phyloP scores from a whole-genome alignment of 768 basidiomycete genomes.

The Sarcodon aspratus region DNA sequence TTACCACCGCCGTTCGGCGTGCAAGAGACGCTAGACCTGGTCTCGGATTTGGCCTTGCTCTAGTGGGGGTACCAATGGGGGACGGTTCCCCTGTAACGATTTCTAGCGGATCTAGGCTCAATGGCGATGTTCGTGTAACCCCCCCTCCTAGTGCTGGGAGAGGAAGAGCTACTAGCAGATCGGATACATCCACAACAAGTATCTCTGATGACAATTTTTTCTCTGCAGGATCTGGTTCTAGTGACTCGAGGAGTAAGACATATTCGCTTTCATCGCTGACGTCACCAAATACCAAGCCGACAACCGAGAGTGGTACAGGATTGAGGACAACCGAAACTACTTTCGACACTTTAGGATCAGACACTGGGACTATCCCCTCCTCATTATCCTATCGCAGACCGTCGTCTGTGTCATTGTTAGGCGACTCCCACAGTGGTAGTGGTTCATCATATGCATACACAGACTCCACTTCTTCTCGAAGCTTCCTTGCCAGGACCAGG shows the following conservation, averaged over 20 bases:
- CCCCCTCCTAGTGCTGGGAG: conserved; percentile 30
- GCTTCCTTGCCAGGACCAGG: conserved; percentile 41
- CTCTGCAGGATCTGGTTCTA: conserved; percentile 25
- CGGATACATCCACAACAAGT: conserved; percentile 14
- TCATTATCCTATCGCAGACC: conserved; percentile 40
- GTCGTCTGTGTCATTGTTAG: conserved; percentile 43
- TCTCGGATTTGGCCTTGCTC: conserved; percentile 31
- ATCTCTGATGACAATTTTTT: conserved; percentile 37
- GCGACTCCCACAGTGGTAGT: conserved; percentile 33
- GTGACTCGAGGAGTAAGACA: conserved; percentile 16
- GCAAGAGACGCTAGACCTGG: conserved; percentile 31
- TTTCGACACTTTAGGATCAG: conserved; percentile 27
- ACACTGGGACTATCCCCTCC: conserved; percentile 36
- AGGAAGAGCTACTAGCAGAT: conserved; percentile 13
- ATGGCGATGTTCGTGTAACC: conserved; percentile 30
- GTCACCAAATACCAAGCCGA: conserved; percentile 13
- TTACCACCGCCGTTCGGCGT: conserved; percentile 30
- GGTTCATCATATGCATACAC: conserved; percentile 13
- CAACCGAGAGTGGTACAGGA: conserved; percentile 18
- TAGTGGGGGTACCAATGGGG: conserved; percentile 27
- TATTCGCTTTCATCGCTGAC: conserved; percentile 25
- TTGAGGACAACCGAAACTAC: conserved; percentile 27
- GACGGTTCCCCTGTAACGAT: conserved; percentile 62
- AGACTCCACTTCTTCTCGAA: conserved; percentile 34
- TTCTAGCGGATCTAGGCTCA: conserved; percentile 47